Evolutionary conservation across 768 basidiomycete genomes (phyloP).

Genomic region (Paxillus ammoniavirescens): DNA sequence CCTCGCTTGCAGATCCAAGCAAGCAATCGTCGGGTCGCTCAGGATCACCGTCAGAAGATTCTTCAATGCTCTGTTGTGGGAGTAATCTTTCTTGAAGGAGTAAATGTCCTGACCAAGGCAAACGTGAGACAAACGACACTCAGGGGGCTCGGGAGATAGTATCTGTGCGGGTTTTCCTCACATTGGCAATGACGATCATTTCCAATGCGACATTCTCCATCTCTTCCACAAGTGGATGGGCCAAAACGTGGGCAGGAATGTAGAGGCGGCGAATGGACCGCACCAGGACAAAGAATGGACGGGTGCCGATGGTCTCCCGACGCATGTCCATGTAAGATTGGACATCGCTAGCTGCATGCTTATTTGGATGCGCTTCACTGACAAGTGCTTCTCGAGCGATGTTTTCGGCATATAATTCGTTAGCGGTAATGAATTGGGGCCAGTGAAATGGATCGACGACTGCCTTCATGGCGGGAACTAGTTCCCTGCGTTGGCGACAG

Average conservation of each 20-base stretch:
- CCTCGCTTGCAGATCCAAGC: constrained; percentile 24
- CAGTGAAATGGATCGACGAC: constrained; percentile 27
- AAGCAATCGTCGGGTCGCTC: constrained; percentile 20
- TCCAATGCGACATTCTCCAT: constrained; percentile 27
- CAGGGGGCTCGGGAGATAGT: background rate
- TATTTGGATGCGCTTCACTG: constrained; percentile 20
- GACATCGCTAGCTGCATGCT: constrained; percentile 12
- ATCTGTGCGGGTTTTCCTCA: constrained; percentile 1
- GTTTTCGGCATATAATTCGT: constrained; percentile 18
- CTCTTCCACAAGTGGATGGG: constrained; percentile 19
- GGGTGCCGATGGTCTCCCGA: constrained; percentile 28
- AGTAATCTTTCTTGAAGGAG: constrained; percentile 31
- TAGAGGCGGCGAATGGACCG: constrained; percentile 25
- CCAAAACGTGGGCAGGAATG: constrained; percentile 22
- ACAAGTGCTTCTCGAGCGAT: constrained; percentile 24
- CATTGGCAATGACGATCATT: constrained; percentile 26
- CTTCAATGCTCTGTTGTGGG: constrained; percentile 26
- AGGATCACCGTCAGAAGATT: constrained; percentile 27
- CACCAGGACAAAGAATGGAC: constrained; percentile 28
- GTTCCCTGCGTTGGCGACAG: constrained; percentile 12
- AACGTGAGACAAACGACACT: background rate
- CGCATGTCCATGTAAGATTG: constrained; percentile 29
- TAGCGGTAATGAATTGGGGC: constrained; percentile 25
- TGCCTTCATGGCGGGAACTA: constrained; percentile 22
- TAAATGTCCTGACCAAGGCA: constrained; percentile 21